Base-by-base conservation (phyloP, 306 rosid genomes). In the Vachellia pachyceras region DNA sequence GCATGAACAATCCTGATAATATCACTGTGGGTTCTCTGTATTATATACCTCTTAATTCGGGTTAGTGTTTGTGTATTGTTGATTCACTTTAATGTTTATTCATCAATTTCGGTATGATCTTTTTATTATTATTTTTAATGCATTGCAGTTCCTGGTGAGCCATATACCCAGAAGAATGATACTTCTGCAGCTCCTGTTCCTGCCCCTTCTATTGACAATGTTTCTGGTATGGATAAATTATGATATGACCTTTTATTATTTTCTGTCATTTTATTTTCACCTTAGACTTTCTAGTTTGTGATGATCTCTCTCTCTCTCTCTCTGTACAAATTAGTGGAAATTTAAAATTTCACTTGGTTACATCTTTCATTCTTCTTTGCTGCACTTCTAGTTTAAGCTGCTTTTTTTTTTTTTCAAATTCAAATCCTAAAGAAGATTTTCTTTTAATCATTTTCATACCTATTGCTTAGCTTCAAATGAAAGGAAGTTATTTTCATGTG, bases 1-100 rank as follows among this genome's bases (percentile, higher is more conserved):
- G 92, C 67, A 89, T 95, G 54, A 83, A 33, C 35, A 84, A 88
- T 86, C 98, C 98, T 35, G 92, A 91, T 84, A 95, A 95, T 88
- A 94, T 89, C 72, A 88, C 98, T 49, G 92, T 86, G 10, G 98
- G 94, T 69, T 89, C 98, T 41, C 87, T 95, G 42, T 95, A 89
- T 92, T 93, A 90, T 81, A 86, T 95, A 25, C 99, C 99, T 80
- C 84, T 95, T 36, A 78, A 95, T 92, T 95, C 99, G 40, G 99
- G 99, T 93, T 12, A 78, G 92, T 85, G 77, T 49, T 25, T 77
- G 58, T 41, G 76, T 67, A 40, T 67, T 58, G 78, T 41, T 35
- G 7, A 44, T 63, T 63, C 40, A 64, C 22, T 35, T 5, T 7
- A 64, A 36, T 39, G 25, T 69, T 14, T 20, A 10, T 10, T 69